Base-by-base conservation (phyloP, 306 rosid species). In the Castanea mollissima region DNA sequence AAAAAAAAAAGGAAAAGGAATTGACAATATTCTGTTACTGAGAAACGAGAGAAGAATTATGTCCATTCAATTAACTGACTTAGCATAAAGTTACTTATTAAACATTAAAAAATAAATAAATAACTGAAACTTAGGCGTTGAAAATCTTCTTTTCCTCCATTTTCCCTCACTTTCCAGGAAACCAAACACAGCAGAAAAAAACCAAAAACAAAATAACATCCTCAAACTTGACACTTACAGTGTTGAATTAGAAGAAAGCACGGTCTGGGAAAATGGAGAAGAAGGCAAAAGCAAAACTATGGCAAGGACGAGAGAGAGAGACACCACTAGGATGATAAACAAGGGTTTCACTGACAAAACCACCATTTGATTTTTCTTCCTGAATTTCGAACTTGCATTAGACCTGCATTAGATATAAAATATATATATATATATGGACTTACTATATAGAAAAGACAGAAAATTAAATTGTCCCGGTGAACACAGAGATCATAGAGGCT, bases 291-390 rank as follows among this genome's bases (percentile, higher is more conserved):
- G 80, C 80, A 95, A 74, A 15, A 88, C 63, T 8, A 90, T 59
- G 65, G 83, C 46, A 76, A 90, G 78, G 70, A 84, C 14, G 44
- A 93, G 73, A 51, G 89, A 81, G 32, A 95, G 89, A 31, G 89
- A 31, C 75, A 84, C 55, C 38, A 87, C 78, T 14, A 85, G 83
- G 63, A 88, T 19, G 79, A 65, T 85, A 77, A 91, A 92, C 2
- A 86, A 70, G 74, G 92, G 92, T 89, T 87, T 94, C 79, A 89
- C 89, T 70, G 91, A 81, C 38, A 92, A 80, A 86, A 80, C 78
- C 86, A 86, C 76, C 97, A 94, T 94, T 81, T 85, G n/a, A 10
- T 49, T 49, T 49, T 10, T 49, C 14, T 49, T 49, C 54, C 54
- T 35, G 21, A 35, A 35, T 7, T 9, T 34, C 8, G 2, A 34